These are phyloP conservation scores for Chytridiales sp. DNA, from an alignment of 371 early-diverging fungal species.

Conservation along the genomic window DNA sequence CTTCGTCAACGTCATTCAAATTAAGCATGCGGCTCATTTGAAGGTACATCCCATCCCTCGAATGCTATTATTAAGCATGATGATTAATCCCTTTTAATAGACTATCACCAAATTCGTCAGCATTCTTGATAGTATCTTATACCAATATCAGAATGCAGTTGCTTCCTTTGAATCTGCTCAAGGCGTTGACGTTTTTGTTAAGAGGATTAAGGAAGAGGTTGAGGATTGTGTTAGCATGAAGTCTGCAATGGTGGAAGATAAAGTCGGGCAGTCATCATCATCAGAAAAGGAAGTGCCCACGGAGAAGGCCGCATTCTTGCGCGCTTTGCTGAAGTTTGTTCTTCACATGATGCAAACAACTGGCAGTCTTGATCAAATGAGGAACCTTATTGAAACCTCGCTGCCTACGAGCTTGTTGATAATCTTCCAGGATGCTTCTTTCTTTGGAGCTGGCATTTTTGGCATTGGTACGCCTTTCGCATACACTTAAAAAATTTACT, in stretches of 20 bases:
- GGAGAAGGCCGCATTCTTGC: slow-evolving; percentile 55
- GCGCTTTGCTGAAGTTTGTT: slow-evolving; percentile 87
- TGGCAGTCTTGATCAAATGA: slow-evolving; percentile 83
- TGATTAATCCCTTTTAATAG: slow-evolving; percentile 34
- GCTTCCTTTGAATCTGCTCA: slow-evolving; percentile 76
- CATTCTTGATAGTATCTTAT: slow-evolving; percentile 78
- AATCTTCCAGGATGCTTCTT: slow-evolving; percentile 68
- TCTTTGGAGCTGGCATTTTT: slow-evolving; percentile 70
- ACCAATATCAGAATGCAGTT: slow-evolving; percentile 73
- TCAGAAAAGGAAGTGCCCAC: slow-evolving; percentile 21
- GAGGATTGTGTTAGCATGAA: background rate
- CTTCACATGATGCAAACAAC: slow-evolving; percentile 91
- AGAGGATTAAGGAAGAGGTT: slow-evolving; percentile 62
- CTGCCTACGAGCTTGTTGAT: slow-evolving; percentile 72
- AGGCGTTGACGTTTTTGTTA: slow-evolving; percentile 76
- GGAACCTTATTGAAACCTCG: slow-evolving; percentile 90
- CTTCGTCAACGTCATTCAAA: slow-evolving; percentile 63
- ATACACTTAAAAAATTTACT: background rate
- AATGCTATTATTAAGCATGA: slow-evolving; percentile 18
- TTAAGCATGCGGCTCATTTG: slow-evolving; percentile 49
- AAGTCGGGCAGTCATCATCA: background rate
- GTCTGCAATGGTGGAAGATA: background rate
- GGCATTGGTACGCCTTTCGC: slow-evolving; percentile 27
- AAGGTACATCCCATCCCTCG: slow-evolving; percentile 50
- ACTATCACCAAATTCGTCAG: slow-evolving; percentile 67